A percentile compares a stretch with the other conserved stretches of the same genome.
These are phyloP conservation scores for Fusarium clavum DNA, from an alignment of 2,329 filamentous ascomycete species.

Conservation along the genomic window DNA sequence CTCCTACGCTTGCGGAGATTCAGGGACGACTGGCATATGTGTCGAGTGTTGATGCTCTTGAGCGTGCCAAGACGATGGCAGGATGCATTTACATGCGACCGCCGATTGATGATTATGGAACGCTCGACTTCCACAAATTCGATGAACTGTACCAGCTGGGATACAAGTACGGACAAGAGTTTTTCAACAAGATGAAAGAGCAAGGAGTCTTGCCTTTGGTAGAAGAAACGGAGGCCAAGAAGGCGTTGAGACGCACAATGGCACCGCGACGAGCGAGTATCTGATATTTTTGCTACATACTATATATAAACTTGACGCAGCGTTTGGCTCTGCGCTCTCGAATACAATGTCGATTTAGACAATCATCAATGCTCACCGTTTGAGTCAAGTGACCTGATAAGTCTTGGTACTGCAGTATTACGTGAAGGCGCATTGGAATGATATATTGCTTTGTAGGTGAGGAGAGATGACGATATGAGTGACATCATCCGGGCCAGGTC, in stretches of 20 bases:
- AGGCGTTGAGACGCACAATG: constrained; percentile 80
- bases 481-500: constrained; percentile 39
- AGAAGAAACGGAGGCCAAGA: constrained; percentile 81
- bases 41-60: constrained; percentile 91
- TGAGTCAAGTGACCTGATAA: constrained; percentile 3
- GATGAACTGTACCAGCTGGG: constrained; percentile 95
- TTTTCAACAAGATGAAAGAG: constrained; percentile 79
- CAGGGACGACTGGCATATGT: constrained; percentile 96
- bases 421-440: constrained; percentile 8
- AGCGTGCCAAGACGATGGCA: constrained; percentile 89
- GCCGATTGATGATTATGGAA: constrained; percentile 92
- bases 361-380: background rate
- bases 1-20: constrained; percentile 94
- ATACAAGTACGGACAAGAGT: constrained; percentile 86
- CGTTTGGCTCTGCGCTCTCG: background rate
- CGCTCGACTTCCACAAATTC: constrained; percentile 95
- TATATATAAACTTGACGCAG: background rate
- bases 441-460: constrained; percentile 21
- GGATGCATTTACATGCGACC: constrained; percentile 98
- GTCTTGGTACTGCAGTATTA: constrained; percentile 17
- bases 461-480: constrained; percentile 34
- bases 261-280: constrained; percentile 84
- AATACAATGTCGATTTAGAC: constrained; percentile 9
- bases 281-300: constrained; percentile 51
- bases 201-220: constrained; percentile 78